Conservation (phyloP, 257 asterid species). For the Solanum rostratum region DNA sequence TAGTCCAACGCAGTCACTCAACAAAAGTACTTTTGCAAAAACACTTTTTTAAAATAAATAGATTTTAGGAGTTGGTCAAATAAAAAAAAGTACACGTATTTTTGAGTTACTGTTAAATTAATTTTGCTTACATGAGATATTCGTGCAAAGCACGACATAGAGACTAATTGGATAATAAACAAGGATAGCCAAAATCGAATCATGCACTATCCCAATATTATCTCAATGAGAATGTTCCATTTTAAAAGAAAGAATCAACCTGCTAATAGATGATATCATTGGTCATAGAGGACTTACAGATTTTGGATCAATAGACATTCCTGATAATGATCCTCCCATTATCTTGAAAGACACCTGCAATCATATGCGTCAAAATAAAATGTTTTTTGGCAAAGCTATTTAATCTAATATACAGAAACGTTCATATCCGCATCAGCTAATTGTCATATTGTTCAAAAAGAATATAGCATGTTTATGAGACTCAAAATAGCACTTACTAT, state of each 20-base stretch:
- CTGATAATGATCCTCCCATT: constrained; percentile 70
- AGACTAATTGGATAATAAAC: background rate
- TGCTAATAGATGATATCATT: background rate
- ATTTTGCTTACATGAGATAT: no score
- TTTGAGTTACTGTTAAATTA: no score
- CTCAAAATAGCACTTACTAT: background rate
- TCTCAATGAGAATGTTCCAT: background rate
- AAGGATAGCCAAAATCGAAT: background rate
- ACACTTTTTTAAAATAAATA: no score
- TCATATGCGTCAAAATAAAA: background rate
- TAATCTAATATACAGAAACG: constrained; percentile 3
- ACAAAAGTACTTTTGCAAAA: no score
- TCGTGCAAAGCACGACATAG: no score
- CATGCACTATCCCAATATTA: background rate
- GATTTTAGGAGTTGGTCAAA: no score
- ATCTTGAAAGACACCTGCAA: constrained; percentile 91
- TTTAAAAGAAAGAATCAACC: background rate
- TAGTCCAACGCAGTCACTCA: no score
- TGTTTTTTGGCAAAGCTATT: background rate
- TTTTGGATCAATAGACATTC: constrained; percentile 88
- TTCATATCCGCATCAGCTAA: background rate
- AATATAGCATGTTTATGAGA: background rate
- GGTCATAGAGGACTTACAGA: constrained; percentile 42
- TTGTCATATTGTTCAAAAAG: background rate
- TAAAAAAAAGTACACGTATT: no score